A percentile compares a stretch with the other conserved stretches of the same genome.
phyloP scores from a whole-genome alignment of 176 grass and related monocot species.

The Triticum turgidum region DNA sequence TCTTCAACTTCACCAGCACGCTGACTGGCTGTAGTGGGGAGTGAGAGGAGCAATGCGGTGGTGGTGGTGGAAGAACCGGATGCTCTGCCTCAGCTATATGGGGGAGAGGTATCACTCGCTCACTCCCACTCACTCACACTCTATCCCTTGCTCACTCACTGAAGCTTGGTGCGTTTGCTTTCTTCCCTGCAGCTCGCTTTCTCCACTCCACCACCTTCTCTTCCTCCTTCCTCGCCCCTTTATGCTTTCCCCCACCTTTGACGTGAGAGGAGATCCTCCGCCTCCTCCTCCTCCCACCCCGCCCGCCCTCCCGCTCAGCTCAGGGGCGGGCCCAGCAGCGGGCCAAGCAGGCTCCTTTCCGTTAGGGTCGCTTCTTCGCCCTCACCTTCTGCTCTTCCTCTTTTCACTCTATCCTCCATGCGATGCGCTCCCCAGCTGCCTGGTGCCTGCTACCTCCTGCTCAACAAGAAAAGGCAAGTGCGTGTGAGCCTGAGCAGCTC shows the following conservation, averaged over 20 bases:
- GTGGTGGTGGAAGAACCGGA: slow-evolving; percentile 29
- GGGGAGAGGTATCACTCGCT: no score
- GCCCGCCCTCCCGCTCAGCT: slow-evolving; percentile 11
- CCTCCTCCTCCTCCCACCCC: neutral
- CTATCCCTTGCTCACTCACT: neutral
- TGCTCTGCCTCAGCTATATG: slow-evolving; percentile 12
- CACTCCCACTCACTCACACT: neutral
- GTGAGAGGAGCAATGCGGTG: no score
- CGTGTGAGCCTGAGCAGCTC: neutral
- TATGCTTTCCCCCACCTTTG: slow-evolving; percentile 44
- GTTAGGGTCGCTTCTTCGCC: neutral
- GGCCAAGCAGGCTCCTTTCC: slow-evolving; percentile 18
- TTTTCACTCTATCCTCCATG: slow-evolving; percentile 30
- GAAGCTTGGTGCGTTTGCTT: neutral
- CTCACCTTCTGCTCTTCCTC: neutral
- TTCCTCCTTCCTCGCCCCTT: slow-evolving; percentile 15
- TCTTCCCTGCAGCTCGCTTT: neutral
- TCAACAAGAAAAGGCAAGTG: slow-evolving; percentile 21
- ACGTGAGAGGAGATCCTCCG: slow-evolving; percentile 49
- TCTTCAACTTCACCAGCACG: neutral
- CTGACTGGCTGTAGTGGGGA: neutral
- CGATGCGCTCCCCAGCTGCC: neutral
- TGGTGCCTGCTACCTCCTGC: neutral
- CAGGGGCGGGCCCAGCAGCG: slow-evolving; percentile 21
- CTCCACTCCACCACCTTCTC: neutral